Evolutionary conservation across 441 rosid genomes (phyloP).

Genomic region (Populus hybrid): DNA sequence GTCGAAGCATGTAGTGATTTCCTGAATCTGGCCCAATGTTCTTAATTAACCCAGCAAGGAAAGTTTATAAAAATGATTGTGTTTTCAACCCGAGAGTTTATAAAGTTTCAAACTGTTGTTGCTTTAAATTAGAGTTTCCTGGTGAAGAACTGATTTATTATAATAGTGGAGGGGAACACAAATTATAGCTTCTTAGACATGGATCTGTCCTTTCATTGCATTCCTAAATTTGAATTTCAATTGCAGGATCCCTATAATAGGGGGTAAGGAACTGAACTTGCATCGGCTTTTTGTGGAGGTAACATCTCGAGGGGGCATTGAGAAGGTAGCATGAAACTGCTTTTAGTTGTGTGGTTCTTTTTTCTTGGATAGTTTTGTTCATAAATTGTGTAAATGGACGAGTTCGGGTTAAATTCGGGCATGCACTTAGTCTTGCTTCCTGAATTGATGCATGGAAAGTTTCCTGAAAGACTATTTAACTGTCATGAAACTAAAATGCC

Average conservation of each 20-base stretch:
- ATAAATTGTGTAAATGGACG: not conserved
- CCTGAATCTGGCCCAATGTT: too few species aligned
- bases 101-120: too few species aligned
- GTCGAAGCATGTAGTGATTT: too few species aligned
- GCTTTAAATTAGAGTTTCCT: not conserved
- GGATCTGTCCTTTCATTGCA: not conserved
- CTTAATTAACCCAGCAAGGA: not conserved
- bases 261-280: conserved; percentile 85
- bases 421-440: not conserved
- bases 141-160: not conserved
- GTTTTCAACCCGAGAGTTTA: not conserved
- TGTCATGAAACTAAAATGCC: not conserved
- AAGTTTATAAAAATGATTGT: not conserved
- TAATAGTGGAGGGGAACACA: not conserved
- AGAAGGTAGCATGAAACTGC: conserved; percentile 50
- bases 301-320: conserved; percentile 90
- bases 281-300: conserved; percentile 90
- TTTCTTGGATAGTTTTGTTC: not conserved
- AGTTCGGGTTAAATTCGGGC: not conserved
- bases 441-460: not conserved
- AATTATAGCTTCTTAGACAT: not conserved
- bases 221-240: conserved; percentile 12
- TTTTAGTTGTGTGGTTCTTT: not conserved
- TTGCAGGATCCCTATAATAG: conserved; percentile 87
- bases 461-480: not conserved